phyloP scores from a whole-genome alignment of 768 basidiomycete genomes.

The Atractiella rhizophila region DNA sequence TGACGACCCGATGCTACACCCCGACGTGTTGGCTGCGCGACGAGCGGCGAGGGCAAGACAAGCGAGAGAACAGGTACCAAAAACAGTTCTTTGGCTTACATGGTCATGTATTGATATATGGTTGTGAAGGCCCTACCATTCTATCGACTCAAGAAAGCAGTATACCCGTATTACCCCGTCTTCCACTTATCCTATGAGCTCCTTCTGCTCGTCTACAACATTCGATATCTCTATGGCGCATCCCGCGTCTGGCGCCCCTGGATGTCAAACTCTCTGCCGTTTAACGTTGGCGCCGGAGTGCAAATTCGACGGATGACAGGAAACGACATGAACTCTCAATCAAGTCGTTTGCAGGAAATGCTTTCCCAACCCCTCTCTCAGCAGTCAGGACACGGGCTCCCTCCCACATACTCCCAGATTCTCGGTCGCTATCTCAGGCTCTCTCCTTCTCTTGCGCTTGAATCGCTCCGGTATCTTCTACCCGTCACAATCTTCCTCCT shows the following conservation, averaged over 20 bases:
- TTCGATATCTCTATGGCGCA: constrained; percentile 69
- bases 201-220: constrained; percentile 59
- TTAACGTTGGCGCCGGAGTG: too few species aligned
- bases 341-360: neutral
- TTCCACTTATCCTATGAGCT: constrained; percentile 48
- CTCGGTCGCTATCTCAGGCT: neutral
- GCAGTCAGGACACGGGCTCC: constrained; percentile 2
- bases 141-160: too few species aligned
- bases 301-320: constrained; percentile 52
- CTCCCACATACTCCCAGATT: neutral
- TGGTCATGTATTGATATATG: too few species aligned
- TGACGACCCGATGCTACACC: too few species aligned
- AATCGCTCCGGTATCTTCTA: constrained; percentile 50
- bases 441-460: constrained; percentile 26
- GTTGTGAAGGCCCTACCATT: too few species aligned
- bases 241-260: constrained; percentile 74
- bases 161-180: too few species aligned
- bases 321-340: too few species aligned
- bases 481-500: constrained; percentile 81
- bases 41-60: too few species aligned
- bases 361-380: neutral
- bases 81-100: too few species aligned
- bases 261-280: constrained; percentile 60
- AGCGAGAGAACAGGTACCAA: too few species aligned
- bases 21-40: too few species aligned